These are phyloP conservation scores for Tagetes patula DNA, from an alignment of 129 eudicot genomes.

Conservation along the genomic window DNA sequence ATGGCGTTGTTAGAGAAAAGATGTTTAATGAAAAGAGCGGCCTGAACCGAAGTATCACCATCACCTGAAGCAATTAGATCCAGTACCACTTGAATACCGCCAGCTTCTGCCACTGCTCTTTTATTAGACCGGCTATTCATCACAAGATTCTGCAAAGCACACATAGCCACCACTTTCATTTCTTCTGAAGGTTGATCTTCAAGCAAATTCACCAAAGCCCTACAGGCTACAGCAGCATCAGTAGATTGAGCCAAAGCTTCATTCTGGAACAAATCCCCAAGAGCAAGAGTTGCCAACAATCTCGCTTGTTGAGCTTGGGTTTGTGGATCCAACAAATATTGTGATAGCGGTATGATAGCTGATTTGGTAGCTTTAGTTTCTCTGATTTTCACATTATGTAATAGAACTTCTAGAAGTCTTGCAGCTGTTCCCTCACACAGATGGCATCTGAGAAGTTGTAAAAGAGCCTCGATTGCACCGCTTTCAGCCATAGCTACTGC, in stretches of 20 bases:
- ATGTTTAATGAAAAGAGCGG: constrained; percentile 89
- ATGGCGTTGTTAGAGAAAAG: constrained; percentile 90
- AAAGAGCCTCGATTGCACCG: constrained; percentile 91
- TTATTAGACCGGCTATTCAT: constrained; percentile 95
- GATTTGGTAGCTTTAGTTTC: constrained; percentile 85
- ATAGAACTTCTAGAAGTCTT: constrained; percentile 72
- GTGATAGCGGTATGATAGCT: constrained; percentile 88
- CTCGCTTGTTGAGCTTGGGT: constrained; percentile 99
- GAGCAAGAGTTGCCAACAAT: constrained; percentile 92
- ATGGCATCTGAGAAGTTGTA: constrained; percentile 90
- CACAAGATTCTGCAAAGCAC: constrained; percentile 97
- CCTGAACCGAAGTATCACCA: constrained; percentile 92
- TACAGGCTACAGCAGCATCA: constrained; percentile 95
- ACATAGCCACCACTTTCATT: constrained; percentile 96
- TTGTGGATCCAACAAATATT: constrained; percentile 94
- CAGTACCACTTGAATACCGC: constrained; percentile 93
- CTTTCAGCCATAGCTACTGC: constrained; percentile 98
- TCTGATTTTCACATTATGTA: constrained; percentile 88
- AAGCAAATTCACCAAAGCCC: constrained; percentile 91
- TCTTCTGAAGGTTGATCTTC: constrained; percentile 98
- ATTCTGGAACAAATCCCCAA: constrained; percentile 94
- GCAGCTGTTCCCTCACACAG: constrained; percentile 97
- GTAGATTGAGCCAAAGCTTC: constrained; percentile 80
- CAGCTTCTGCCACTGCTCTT: constrained; percentile 99
- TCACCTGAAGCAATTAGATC: constrained; percentile 91